phyloP scores from a whole-genome alignment of 805 yeast genomes.

The Zygosaccharomyces bailii region DNA sequence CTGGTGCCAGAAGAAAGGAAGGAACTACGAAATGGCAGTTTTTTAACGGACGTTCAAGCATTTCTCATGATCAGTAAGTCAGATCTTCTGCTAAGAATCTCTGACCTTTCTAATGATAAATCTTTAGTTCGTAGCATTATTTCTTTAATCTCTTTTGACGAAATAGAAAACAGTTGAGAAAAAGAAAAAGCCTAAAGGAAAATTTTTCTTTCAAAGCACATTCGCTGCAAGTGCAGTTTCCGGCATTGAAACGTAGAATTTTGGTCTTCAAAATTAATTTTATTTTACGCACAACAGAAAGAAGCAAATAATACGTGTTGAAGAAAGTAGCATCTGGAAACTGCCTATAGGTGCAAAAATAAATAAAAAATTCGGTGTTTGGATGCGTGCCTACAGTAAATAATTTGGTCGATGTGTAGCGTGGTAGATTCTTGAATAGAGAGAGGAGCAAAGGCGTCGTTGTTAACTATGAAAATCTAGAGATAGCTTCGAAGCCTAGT shows the following conservation, averaged over 20 bases:
- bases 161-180: conserved; percentile 5
- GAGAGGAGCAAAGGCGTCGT: too few relatives aligned
- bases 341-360: too few relatives aligned
- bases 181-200: conserved; percentile 1
- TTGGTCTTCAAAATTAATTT: background rate
- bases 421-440: too few relatives aligned
- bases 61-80: background rate
- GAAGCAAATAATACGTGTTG: background rate
- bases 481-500: background rate
- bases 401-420: too few relatives aligned
- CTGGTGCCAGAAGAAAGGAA: background rate
- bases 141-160: background rate
- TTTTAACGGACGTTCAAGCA: background rate
- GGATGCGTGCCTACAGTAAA: too few relatives aligned
- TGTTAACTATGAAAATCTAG: too few relatives aligned
- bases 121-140: background rate
- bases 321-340: too few relatives aligned
- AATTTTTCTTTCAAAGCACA: background rate
- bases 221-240: background rate
- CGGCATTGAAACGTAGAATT: background rate
- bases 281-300: background rate
- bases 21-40: background rate
- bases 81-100: too few relatives aligned
- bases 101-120: too few relatives aligned
- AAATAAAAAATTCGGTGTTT: background rate